Percentiles rank a stretch among this genome's conserved stretches.
These are phyloP conservation scores for Fagopyrum tataricum DNA, from an alignment of 148 eudicot species.

Conservation along the genomic window DNA sequence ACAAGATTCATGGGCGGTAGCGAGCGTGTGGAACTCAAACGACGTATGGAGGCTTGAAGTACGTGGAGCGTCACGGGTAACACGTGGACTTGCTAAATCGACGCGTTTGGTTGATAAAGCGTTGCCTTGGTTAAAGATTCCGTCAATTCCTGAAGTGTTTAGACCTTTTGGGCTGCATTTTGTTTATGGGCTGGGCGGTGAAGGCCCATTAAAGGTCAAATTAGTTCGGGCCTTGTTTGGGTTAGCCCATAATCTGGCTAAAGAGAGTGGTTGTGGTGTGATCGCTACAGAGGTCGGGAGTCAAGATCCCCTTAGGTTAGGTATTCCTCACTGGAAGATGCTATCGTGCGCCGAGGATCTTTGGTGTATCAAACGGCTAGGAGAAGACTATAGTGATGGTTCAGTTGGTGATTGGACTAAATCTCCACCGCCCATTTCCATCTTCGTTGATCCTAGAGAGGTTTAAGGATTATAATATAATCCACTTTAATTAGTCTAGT, in stretches of 20 bases:
- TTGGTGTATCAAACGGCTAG: conserved; percentile 85
- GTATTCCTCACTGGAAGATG: conserved; percentile 80
- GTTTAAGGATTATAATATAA: conserved; percentile 22
- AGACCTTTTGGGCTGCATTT: conserved; percentile 89
- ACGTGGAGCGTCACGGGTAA: conserved; percentile 70
- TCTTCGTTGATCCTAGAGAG: conserved; percentile 94
- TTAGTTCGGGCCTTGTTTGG: conserved; percentile 49
- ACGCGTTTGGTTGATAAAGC: conserved; percentile 68
- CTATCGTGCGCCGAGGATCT: conserved; percentile 75
- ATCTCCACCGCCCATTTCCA: conserved; percentile 55
- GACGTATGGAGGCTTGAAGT: conserved; percentile 72
- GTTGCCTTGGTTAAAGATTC: conserved; percentile 61
- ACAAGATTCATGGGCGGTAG: conserved; percentile 59
- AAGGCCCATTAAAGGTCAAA: conserved; percentile 52
- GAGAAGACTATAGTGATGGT: conserved; percentile 69
- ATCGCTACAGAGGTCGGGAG: conserved; percentile 79
- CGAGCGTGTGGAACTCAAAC: conserved; percentile 77
- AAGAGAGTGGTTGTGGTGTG: conserved; percentile 57
- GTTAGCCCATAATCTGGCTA: conserved; percentile 77
- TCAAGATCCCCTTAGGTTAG: conserved; percentile 60
- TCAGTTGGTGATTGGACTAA: conserved; percentile 81
- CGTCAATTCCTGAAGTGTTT: conserved; percentile 75
- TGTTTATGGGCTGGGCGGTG: conserved; percentile 86
- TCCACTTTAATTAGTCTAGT: background rate
- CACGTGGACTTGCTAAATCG: conserved; percentile 36